Evolutionary conservation across 2,329 filamentous ascomycete genomes (phyloP).

Genomic region (Blumeriella jaapii): DNA sequence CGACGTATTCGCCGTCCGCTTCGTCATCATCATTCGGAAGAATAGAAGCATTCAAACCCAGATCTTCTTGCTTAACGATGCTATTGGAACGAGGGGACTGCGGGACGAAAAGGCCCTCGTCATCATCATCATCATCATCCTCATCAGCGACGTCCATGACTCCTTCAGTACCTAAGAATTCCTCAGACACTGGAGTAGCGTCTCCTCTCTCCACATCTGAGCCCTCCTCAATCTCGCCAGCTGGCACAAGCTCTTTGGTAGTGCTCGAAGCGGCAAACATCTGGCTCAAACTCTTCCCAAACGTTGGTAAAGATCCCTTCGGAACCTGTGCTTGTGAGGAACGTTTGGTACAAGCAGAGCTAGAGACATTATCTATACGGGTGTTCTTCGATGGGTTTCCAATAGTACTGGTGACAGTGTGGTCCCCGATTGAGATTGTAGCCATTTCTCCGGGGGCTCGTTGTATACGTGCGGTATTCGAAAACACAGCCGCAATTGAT

Average conservation of each 20-base stretch:
- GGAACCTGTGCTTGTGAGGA: neutral
- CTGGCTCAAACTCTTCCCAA: conserved; percentile 23
- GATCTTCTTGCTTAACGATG: conserved; percentile 2
- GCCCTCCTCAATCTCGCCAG: conserved; percentile 11
- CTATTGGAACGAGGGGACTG: neutral
- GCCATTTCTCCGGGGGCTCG: conserved; percentile 21
- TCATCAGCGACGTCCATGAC: conserved; percentile 6
- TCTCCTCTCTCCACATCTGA: conserved; percentile 7
- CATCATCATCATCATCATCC: neutral
- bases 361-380: conserved; percentile 8
- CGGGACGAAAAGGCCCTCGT: neutral
- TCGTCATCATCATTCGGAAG: conserved; percentile 8
- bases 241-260: conserved; percentile 4
- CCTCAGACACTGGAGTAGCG: too few species aligned
- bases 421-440: conserved; percentile 27
- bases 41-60: conserved; percentile 3
- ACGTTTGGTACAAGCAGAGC: conserved; percentile 3
- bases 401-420: conserved; percentile 25
- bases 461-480: conserved; percentile 13
- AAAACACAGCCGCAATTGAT: conserved; percentile 19
- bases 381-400: conserved; percentile 22
- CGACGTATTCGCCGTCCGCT: conserved; percentile 19
- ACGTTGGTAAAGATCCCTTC: conserved; percentile 15
- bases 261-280: conserved; percentile 24
- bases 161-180: too few species aligned